Base-by-base conservation (phyloP, 73 alveolate species). In the Stentor coeruleus region DNA sequence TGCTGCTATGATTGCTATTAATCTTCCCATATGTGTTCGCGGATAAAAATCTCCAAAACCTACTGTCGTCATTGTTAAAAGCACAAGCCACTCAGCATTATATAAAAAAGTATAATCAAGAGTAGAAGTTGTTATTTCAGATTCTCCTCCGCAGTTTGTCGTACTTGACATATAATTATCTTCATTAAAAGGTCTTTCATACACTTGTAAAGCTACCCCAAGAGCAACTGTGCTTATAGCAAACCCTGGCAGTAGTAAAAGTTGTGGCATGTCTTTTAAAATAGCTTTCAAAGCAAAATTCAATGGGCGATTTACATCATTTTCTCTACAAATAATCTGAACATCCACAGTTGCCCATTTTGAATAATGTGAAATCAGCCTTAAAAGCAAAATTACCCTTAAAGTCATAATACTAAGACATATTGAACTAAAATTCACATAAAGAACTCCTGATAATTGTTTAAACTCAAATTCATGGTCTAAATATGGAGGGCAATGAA, bases 251-350 rank as follows among this genome's bases (percentile, higher is more conserved):
- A 81, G 36, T 0, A 93, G 88, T 37, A 88, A 80, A 36, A 86
- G 77, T 79, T 91, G 91, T 14, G 98, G 97, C 85, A 91, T 84
- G 79, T 93, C 98, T 81, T 93, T 93, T n/a, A 93, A 87, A 35
- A 85, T 93, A 37, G 96, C 91, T 73, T 91, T 91, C 40, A 90
- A 88, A 14, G 98, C 92, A 82, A 93, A 93, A 59, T 86, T 85
- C 57, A 92, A 82, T 35, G 96, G 94, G 26, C 95, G 94, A 58
- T 88, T 75, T 58, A 93, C 89, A 59, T 87, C 89, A 73, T 96
- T 88, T 86, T 91, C 96, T 59, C 87, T 86, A 60, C 98, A 93
- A 37, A 93, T 94, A 57, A 85, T 84, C 1, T 91, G 89, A 11
- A 96, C 96, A 60, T 87, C 86, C 20, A 85, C 96, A 38, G 90